phyloP scores from a whole-genome alignment of 331 rosid genomes.

The Erythrophleum ivorense region DNA sequence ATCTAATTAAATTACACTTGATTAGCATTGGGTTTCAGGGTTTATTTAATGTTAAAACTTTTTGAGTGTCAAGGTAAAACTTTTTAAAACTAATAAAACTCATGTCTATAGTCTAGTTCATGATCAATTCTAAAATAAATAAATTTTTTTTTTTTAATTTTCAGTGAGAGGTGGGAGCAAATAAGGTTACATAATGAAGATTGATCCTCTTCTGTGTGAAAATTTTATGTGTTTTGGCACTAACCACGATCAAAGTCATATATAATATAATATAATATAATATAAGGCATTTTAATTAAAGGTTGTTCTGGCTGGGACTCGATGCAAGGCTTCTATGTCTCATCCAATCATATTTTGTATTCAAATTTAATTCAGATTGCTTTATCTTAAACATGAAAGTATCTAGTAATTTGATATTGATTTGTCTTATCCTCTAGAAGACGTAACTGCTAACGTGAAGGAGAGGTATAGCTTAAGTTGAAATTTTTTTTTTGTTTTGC shows the following conservation, averaged over 20 bases:
- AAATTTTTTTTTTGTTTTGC: constrained; percentile 5
- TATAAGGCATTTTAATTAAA: background rate
- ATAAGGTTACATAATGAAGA: no score
- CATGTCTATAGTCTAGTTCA: no score
- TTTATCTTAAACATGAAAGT: background rate
- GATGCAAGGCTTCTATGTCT: background rate
- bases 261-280: background rate
- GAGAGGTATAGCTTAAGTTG: constrained; percentile 36
- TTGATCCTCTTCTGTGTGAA: no score
- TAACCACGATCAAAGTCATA: background rate
- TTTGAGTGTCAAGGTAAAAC: no score
- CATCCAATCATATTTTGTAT: background rate
- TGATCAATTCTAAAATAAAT: no score
- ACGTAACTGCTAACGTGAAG: constrained; percentile 48
- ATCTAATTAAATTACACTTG: no score
- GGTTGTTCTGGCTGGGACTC: background rate
- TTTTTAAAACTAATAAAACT: no score
- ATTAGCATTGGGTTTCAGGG: no score
- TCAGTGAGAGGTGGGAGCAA: no score
- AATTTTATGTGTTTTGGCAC: no score
- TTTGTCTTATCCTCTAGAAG: constrained; percentile 34
- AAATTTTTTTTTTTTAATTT: no score
- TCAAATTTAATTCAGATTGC: background rate
- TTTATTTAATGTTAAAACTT: no score
- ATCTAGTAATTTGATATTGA: constrained; percentile 22